These are phyloP conservation scores for Triticum urartu DNA, from an alignment of 176 grass and related monocot genomes.

Conservation along the genomic window DNA sequence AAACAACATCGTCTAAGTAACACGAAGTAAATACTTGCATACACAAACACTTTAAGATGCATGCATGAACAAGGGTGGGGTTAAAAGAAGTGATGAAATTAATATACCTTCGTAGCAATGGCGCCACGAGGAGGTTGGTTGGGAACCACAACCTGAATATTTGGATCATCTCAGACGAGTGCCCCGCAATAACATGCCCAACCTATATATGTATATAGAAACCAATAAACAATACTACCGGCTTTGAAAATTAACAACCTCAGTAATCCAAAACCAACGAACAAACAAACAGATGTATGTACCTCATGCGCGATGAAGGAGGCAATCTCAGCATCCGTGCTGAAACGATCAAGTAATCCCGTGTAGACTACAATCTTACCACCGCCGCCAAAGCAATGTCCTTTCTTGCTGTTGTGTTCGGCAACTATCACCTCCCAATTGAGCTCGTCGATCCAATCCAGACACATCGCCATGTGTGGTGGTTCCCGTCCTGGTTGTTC, in stretches of 20 bases:
- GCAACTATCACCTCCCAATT: background rate
- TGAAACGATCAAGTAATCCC: background rate
- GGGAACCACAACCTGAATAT: background rate
- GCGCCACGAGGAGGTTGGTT: background rate
- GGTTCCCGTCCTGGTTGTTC: background rate
- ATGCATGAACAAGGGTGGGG: background rate
- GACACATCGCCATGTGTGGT: background rate
- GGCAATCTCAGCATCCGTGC: background rate
- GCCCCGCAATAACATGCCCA: background rate
- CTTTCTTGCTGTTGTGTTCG: background rate
- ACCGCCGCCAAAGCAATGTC: background rate
- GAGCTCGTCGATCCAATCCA: background rate
- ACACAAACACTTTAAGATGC: background rate
- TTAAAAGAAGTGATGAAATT: background rate
- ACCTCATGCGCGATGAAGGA: background rate
- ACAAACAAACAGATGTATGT: background rate
- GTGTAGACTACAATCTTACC: background rate
- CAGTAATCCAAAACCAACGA: background rate
- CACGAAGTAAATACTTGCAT: background rate
- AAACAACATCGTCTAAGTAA: background rate
- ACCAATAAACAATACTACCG: background rate
- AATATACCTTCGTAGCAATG: background rate
- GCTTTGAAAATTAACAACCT: background rate
- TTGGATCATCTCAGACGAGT: background rate
- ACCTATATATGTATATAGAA: background rate